Conservation (phyloP, 2,329 filamentous ascomycete genomes). For the Ophiostoma pallidulum region DNA sequence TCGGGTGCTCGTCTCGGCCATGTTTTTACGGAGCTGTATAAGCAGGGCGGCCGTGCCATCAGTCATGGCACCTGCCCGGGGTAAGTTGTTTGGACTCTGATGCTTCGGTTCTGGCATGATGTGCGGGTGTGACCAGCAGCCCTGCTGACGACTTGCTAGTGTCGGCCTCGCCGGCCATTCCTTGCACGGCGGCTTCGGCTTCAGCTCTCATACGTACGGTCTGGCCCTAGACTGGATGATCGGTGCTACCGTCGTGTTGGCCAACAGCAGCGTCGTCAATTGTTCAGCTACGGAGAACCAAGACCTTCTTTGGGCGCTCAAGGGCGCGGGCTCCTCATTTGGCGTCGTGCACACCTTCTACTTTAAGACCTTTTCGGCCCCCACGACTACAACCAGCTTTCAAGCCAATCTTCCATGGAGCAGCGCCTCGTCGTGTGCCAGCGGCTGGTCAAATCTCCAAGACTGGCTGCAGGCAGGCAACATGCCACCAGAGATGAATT, state of each 20-base stretch:
- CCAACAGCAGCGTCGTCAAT: conserved; percentile 25
- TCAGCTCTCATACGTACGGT: conserved; percentile 28
- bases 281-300: conserved; percentile 26
- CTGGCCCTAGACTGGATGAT: conserved; percentile 29
- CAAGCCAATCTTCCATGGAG: conserved; percentile 20
- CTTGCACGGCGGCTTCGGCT: conserved; percentile 32
- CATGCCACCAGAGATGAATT: conserved; percentile 23
- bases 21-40: conserved; percentile 31
- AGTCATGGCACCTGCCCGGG: conserved; percentile 45
- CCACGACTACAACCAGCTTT: conserved; percentile 24
- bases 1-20: conserved; percentile 42
- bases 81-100: conserved; percentile 24
- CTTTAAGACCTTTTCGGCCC: conserved; percentile 31
- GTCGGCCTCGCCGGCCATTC: conserved; percentile 32
- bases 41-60: conserved; percentile 31
- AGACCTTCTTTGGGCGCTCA: conserved; percentile 35
- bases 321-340: conserved; percentile 33
- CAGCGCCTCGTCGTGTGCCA: conserved; percentile 16
- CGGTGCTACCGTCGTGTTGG: conserved; percentile 28
- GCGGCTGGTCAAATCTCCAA: conserved; percentile 20
- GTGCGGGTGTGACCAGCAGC: too few relatives aligned
- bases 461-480: conserved; percentile 18
- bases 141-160: conserved; percentile 13
- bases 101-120: too few relatives aligned
- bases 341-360: conserved; percentile 31